phyloP scores from a whole-genome alignment of 768 basidiomycete genomes.

The Auricularia sp. region DNA sequence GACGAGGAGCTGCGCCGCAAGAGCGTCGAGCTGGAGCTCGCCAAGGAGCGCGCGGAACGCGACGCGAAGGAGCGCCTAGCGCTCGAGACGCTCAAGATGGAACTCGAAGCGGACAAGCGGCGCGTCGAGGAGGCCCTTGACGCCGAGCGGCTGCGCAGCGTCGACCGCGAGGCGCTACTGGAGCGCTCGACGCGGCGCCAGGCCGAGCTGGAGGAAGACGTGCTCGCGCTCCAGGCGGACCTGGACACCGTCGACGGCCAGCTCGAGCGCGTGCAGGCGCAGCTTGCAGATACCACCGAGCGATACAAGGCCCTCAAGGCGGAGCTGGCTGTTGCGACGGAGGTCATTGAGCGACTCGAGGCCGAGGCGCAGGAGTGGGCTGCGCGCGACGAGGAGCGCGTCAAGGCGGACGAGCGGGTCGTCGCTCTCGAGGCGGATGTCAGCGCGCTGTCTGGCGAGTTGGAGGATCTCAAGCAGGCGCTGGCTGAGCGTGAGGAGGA shows the following conservation, averaged over 20 bases:
- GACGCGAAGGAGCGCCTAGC: slow-evolving; percentile 75
- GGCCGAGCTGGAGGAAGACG: slow-evolving; percentile 76
- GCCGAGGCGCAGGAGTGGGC: slow-evolving; percentile 61
- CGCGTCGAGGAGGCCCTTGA: slow-evolving; percentile 74
- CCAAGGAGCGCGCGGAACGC: slow-evolving; percentile 77
- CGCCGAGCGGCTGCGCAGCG: slow-evolving; percentile 64
- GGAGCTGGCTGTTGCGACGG: slow-evolving; percentile 76
- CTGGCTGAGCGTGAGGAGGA: slow-evolving; percentile 75
- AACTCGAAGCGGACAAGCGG: slow-evolving; percentile 74
- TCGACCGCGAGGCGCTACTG: slow-evolving; percentile 78
- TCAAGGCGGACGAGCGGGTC: slow-evolving; percentile 48
- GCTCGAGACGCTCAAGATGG: slow-evolving; percentile 70
- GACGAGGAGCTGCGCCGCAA: slow-evolving; percentile 88
- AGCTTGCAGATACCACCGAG: slow-evolving; percentile 73
- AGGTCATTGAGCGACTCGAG: slow-evolving; percentile 78
- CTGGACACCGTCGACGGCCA: slow-evolving; percentile 80
- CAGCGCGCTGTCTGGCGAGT: slow-evolving; percentile 51
- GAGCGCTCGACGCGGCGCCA: slow-evolving; percentile 82
- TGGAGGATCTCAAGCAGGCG: slow-evolving; percentile 61
- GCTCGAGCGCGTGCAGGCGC: slow-evolving; percentile 64
- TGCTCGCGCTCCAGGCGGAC: slow-evolving; percentile 68
- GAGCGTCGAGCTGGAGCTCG: slow-evolving; percentile 69
- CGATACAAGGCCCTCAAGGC: slow-evolving; percentile 60
- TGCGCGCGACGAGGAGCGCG: slow-evolving; percentile 53
- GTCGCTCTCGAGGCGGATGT: slow-evolving; percentile 47